Evolutionary conservation across 495 filamentous ascomycete genomes (phyloP).

Genomic region (Penicillium cosmopolitanum): DNA sequence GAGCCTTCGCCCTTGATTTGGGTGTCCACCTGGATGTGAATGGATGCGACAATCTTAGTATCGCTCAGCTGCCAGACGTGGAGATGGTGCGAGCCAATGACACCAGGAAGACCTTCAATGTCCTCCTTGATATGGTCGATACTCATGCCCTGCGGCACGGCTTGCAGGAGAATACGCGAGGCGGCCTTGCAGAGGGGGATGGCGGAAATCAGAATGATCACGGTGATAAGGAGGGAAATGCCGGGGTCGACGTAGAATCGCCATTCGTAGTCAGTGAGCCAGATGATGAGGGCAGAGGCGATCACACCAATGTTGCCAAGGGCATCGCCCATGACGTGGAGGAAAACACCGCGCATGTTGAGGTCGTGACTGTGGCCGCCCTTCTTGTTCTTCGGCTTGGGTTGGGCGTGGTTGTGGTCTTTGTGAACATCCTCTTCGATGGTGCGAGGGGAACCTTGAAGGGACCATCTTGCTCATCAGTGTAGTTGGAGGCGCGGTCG

Average conservation of each 20-base stretch:
- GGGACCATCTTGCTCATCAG: conserved; percentile 34
- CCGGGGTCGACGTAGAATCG: conserved; percentile 84
- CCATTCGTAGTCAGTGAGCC: conserved; percentile 73
- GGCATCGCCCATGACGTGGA: conserved; percentile 95
- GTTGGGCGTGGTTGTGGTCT: conserved; percentile 79
- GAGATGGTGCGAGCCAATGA: conserved; percentile 88
- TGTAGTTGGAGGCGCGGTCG: conserved; percentile 43
- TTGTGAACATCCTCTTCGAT: conserved; percentile 43
- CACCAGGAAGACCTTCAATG: conserved; percentile 79
- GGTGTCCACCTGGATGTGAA: conserved; percentile 87
- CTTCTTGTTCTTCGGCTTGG: conserved; percentile 61
- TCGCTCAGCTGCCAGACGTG: conserved; percentile 98
- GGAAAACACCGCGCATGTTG: conserved; percentile 96
- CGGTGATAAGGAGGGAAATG: conserved; percentile 93
- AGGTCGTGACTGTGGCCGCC: conserved; percentile 80
- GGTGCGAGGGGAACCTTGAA: conserved; percentile 10
- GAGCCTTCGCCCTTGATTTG: conserved; percentile 72
- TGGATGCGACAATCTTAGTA: conserved; percentile 85
- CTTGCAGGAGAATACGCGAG: conserved; percentile 92
- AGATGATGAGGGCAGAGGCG: conserved; percentile 87
- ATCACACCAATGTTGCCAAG: conserved; percentile 98
- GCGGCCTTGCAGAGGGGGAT: conserved; percentile 92
- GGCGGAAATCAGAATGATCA: conserved; percentile 90
- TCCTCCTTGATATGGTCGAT: conserved; percentile 91
- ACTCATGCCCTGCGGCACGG: conserved; percentile 82